Conservation (phyloP, 257 asterid genomes). For the Nemophila menziesii region DNA sequence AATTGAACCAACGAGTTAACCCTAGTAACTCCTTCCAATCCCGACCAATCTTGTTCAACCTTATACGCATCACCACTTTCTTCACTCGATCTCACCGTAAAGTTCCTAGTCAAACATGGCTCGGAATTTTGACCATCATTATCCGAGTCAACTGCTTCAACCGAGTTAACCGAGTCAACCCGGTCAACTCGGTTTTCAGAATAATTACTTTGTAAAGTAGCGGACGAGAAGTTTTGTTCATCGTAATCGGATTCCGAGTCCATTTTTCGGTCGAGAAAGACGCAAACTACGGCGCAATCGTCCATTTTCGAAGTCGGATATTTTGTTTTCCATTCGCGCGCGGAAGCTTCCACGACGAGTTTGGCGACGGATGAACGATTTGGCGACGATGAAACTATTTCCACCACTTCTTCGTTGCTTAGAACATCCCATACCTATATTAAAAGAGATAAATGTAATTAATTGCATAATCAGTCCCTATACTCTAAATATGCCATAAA, state of each 20-base stretch:
- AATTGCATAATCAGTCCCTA: too few species aligned
- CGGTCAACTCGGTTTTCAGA: conserved; percentile 62
- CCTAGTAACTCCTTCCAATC: conserved; percentile 94
- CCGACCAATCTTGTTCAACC: conserved; percentile 79
- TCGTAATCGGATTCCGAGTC: conserved; percentile 73
- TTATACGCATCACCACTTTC: conserved; percentile 15
- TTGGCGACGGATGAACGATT: conserved; percentile 77
- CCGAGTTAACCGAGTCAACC: conserved; percentile 59
- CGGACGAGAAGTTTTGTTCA: conserved; percentile 70
- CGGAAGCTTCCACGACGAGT: conserved; percentile 66
- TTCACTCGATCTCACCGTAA: conserved; percentile 24
- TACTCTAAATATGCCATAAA: too few species aligned
- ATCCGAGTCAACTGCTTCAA: conserved; percentile 74
- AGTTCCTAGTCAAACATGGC: conserved; percentile 37
- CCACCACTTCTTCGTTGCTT: conserved; percentile 92
- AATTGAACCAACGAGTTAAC: conserved; percentile 94
- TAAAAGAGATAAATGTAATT: too few species aligned
- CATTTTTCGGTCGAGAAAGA: conserved; percentile 80
- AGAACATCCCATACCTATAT: conserved; percentile 96
- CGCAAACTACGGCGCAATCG: conserved; percentile 90
- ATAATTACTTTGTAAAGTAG: conserved; percentile 61
- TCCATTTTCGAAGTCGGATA: conserved; percentile 96
- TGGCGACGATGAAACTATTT: conserved; percentile 62
- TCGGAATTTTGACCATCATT: conserved; percentile 62
- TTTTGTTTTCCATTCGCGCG: conserved; percentile 85